These are phyloP conservation scores for Zygoascus biomembranicola DNA, from an alignment of 805 yeast genomes.

Conservation along the genomic window DNA sequence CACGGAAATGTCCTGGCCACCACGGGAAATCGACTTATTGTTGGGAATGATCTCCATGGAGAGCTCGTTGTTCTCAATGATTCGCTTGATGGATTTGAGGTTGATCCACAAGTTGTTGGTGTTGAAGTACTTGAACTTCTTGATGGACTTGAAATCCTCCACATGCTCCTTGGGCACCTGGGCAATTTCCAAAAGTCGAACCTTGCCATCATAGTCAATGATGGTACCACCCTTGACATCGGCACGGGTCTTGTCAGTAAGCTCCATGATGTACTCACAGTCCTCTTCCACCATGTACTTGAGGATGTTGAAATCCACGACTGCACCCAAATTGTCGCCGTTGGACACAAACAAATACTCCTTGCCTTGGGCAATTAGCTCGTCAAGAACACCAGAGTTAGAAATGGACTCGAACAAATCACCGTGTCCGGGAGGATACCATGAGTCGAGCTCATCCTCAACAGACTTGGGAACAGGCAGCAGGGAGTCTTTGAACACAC, in stretches of 20 bases:
- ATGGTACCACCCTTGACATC: slow-evolving; percentile 99
- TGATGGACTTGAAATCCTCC: slow-evolving; percentile 95
- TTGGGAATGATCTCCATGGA: slow-evolving; percentile 95
- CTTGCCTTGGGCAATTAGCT: slow-evolving; percentile 84
- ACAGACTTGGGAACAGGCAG: slow-evolving; percentile 82
- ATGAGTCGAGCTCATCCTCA: slow-evolving; percentile 69
- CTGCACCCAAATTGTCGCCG: slow-evolving; percentile 98
- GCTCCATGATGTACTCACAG: slow-evolving; percentile 95
- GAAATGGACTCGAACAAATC: slow-evolving; percentile 88
- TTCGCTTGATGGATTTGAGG: slow-evolving; percentile 85
- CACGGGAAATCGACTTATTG: slow-evolving; percentile 70
- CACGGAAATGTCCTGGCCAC: slow-evolving; percentile 72
- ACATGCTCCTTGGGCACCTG: slow-evolving; percentile 98
- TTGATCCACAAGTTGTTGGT: slow-evolving; percentile 98
- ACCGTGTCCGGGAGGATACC: slow-evolving; percentile 99
- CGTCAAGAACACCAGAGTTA: slow-evolving; percentile 86
- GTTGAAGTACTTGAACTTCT: slow-evolving; percentile 96
- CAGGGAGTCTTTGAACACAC: slow-evolving; percentile 90
- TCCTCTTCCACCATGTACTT: slow-evolving; percentile 88
- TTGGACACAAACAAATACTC: slow-evolving; percentile 92
- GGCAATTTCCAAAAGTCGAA: slow-evolving; percentile 90
- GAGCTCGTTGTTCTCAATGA: slow-evolving; percentile 74
- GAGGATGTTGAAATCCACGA: slow-evolving; percentile 84
- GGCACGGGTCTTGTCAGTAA: slow-evolving; percentile 97
- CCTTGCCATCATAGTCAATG: slow-evolving; percentile 91